phyloP scores from a whole-genome alignment of 2,329 filamentous ascomycete species.

The Harringtonia aguacate region DNA sequence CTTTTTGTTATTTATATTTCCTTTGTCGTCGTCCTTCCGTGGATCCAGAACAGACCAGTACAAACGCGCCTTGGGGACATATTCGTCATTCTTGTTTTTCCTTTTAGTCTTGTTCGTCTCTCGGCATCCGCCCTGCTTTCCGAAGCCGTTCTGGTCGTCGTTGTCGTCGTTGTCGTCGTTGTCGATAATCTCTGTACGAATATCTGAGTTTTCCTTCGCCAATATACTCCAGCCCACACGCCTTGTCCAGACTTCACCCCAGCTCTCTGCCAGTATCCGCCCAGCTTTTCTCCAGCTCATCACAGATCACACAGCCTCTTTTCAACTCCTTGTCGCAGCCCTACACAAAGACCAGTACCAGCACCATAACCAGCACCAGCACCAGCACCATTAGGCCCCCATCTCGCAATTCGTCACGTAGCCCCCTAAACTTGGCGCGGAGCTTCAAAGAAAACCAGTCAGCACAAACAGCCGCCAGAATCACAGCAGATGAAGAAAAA shows the following conservation, averaged over 20 bases:
- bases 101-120: not conserved
- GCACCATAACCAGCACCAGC: no score
- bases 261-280: not conserved
- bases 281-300: not conserved
- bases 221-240: not conserved
- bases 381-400: no score
- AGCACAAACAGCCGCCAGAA: not conserved
- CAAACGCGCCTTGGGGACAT: not conserved
- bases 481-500: no score
- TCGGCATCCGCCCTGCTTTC: not conserved
- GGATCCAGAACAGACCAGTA: no score
- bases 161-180: not conserved
- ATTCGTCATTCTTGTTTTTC: not conserved
- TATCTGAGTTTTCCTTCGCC: not conserved
- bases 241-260: not conserved
- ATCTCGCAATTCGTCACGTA: not conserved
- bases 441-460: not conserved
- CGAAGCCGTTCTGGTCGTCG: not conserved
- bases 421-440: not conserved
- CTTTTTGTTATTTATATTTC: not conserved
- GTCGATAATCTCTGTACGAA: conserved; percentile 3
- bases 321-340: not conserved
- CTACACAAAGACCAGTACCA: no score
- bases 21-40: not conserved
- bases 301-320: not conserved